Evolutionary conservation across 1,284 basidiomycete genomes (phyloP).

Genomic region (Sparassis latifolia): DNA sequence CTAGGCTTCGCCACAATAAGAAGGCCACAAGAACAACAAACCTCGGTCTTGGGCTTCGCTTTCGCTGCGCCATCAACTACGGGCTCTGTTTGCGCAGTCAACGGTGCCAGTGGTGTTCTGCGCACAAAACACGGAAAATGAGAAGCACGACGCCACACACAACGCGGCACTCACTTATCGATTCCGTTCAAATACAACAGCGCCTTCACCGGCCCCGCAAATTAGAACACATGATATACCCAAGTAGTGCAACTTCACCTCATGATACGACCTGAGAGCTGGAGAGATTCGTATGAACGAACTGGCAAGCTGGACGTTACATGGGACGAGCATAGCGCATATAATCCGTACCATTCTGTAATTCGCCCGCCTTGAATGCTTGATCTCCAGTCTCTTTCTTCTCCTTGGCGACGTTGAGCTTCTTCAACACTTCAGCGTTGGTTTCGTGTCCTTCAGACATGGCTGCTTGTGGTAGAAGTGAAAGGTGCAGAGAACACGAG

Average conservation of each 20-base stretch:
- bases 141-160: neutral
- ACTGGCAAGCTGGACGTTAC: constrained; percentile 1
- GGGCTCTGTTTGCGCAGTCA: constrained; percentile 11
- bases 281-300: neutral
- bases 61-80: constrained; percentile 16
- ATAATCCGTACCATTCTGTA: constrained; percentile 48
- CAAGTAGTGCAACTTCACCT: constrained; percentile 32
- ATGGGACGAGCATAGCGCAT: neutral
- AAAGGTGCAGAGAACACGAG: neutral
- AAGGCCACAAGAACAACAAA: constrained; percentile 7
- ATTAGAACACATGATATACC: neutral
- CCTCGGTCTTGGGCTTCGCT: constrained; percentile 31
- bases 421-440: constrained; percentile 31
- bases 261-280: constrained; percentile 64
- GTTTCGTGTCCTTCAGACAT: constrained; percentile 3
- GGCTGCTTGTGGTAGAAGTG: neutral
- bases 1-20: neutral
- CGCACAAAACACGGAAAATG: neutral
- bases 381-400: constrained; percentile 72
- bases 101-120: constrained; percentile 20
- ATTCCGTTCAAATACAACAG: constrained; percentile 65
- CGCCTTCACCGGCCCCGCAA: constrained; percentile 29
- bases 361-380: constrained; percentile 63
- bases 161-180: constrained; percentile 48
- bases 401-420: constrained; percentile 54